Evolutionary conservation across 2,329 filamentous ascomycete genomes (phyloP).

Genomic region (Fusarium sp.): DNA sequence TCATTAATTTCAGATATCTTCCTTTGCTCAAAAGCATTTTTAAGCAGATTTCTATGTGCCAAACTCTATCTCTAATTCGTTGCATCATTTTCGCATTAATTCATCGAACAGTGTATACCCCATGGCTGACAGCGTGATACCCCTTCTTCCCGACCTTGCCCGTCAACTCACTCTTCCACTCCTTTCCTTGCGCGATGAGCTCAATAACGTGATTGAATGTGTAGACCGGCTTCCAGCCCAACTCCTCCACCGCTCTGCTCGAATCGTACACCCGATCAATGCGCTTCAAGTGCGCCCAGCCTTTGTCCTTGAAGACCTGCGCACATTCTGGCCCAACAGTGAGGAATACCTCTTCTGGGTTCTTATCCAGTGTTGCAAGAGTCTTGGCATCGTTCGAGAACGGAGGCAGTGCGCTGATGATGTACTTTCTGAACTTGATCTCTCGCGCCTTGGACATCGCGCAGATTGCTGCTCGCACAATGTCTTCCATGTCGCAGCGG

Average conservation of each 20-base stretch:
- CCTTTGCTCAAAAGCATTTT: not conserved
- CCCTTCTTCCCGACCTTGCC: slow-evolving; percentile 57
- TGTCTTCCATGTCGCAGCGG: slow-evolving; percentile 59
- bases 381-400: slow-evolving; percentile 51
- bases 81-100: not conserved
- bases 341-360: slow-evolving; percentile 51
- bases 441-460: slow-evolving; percentile 53
- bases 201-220: slow-evolving; percentile 56
- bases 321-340: slow-evolving; percentile 46
- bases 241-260: slow-evolving; percentile 55
- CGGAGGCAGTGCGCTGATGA: slow-evolving; percentile 59
- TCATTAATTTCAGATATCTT: not conserved
- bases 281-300: slow-evolving; percentile 55
- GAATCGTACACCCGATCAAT: slow-evolving; percentile 63
- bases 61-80: not conserved
- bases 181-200: slow-evolving; percentile 51
- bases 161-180: slow-evolving; percentile 57
- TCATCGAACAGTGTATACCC: slow-evolving; percentile 58
- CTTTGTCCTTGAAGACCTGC: slow-evolving; percentile 49
- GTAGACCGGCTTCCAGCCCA: slow-evolving; percentile 59
- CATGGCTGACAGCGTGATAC: slow-evolving; percentile 59
- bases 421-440: slow-evolving; percentile 56
- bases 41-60: not conserved
- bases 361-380: slow-evolving; percentile 51
- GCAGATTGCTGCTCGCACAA: slow-evolving; percentile 57